A percentile compares a stretch with the other conserved stretches of the same genome.
Conservation (phyloP, 2,329 filamentous ascomycete species). For the Stagonosporopsis tanaceti region DNA sequence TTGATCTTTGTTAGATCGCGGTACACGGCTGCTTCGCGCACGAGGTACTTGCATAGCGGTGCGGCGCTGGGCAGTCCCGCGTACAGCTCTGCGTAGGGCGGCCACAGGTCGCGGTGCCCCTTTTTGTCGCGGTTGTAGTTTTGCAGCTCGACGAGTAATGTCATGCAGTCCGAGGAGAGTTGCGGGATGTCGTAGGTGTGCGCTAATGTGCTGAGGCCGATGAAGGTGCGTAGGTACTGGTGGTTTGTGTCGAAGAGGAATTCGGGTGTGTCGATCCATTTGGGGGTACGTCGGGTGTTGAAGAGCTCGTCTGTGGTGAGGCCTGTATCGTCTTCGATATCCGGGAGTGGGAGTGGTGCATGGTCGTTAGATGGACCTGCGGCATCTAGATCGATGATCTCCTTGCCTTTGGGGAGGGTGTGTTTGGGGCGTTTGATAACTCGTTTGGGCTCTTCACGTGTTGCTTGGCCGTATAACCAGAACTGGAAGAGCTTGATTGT, state of each 20-base stretch:
- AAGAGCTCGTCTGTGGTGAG: slow-evolving; percentile 14
- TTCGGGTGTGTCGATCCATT: slow-evolving; percentile 16
- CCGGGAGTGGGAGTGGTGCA: not conserved
- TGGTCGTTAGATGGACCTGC: not conserved
- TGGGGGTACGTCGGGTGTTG: slow-evolving; percentile 14
- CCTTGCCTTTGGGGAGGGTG: slow-evolving; percentile 8
- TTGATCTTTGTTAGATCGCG: slow-evolving; percentile 16
- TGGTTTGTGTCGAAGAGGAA: slow-evolving; percentile 22
- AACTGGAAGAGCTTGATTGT: slow-evolving; percentile 26
- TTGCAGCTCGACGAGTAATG: slow-evolving; percentile 15
- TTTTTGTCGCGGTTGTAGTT: slow-evolving; percentile 20
- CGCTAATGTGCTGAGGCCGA: slow-evolving; percentile 26
- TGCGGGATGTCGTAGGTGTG: slow-evolving; percentile 23
- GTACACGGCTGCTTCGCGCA: slow-evolving; percentile 19
- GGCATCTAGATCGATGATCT: slow-evolving; percentile 9
- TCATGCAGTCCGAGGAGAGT: slow-evolving; percentile 22
- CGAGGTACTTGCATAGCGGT: slow-evolving; percentile 17
- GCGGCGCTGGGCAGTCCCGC: slow-evolving; percentile 6
- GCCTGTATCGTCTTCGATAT: slow-evolving; percentile 5
- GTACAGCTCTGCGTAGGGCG: slow-evolving; percentile 17
- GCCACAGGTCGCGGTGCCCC: slow-evolving; percentile 10
- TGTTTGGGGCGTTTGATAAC: slow-evolving; percentile 14
- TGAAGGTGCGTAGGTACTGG: slow-evolving; percentile 20
- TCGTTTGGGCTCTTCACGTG: slow-evolving; percentile 19
- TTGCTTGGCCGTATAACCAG: slow-evolving; percentile 29